phyloP scores from a whole-genome alignment of 208 protist species.

The Acanthamoeba divionensis region DNA sequence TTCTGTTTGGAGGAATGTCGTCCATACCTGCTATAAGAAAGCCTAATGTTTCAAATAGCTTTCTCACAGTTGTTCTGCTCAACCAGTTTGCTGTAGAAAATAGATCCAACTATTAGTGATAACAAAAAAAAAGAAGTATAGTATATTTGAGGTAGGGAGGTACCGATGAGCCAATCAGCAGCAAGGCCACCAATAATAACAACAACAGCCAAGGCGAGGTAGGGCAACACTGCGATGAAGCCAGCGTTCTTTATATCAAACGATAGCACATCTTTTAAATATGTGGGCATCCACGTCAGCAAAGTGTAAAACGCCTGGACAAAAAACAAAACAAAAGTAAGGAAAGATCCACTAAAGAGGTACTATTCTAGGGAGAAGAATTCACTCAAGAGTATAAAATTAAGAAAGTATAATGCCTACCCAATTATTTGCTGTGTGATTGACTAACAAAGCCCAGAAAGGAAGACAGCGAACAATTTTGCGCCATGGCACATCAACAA shows the following conservation, averaged over 20 bases:
- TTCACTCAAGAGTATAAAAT: too few relatives aligned
- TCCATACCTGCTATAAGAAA: conserved; percentile 36
- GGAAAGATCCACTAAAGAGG: neutral
- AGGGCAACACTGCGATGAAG: conserved; percentile 49
- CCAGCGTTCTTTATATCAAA: conserved; percentile 27
- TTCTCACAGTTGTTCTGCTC: neutral
- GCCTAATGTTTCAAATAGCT: neutral
- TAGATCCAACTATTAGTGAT: neutral
- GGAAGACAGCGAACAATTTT: conserved; percentile 25
- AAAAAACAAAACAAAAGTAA: neutral
- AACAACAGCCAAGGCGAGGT: neutral
- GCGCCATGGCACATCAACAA: neutral
- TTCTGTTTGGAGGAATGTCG: too few relatives aligned
- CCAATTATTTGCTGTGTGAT: conserved; percentile 35
- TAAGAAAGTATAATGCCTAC: neutral
- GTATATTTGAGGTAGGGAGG: neutral
- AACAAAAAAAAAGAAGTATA: neutral
- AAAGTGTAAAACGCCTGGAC: conserved; percentile 40
- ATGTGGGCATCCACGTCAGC: conserved; percentile 17
- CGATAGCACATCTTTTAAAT: conserved; percentile 20
- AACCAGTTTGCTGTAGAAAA: neutral
- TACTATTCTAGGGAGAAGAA: neutral
- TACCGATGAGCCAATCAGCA: conserved; percentile 30
- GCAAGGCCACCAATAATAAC: neutral
- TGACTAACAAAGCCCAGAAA: conserved; percentile 42